A percentile compares a stretch with the other conserved stretches of the same genome.
phyloP scores from a whole-genome alignment of 148 eudicot species.

The Spergularia bocconei region DNA sequence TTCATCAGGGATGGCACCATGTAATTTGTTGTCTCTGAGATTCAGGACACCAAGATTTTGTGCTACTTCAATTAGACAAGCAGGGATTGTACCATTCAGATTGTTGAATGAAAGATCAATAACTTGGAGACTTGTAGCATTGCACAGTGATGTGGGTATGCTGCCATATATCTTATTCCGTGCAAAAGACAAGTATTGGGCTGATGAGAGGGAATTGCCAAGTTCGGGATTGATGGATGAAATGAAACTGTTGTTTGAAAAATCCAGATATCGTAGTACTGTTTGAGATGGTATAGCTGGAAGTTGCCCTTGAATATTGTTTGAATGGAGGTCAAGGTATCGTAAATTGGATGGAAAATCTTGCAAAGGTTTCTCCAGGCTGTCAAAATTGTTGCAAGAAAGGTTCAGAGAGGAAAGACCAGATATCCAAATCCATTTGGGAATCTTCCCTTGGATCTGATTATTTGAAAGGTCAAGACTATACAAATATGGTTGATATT shows the following conservation, averaged over 20 bases:
- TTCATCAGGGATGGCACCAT: constrained; percentile 9
- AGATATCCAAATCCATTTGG: constrained; percentile 15
- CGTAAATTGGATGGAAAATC: not conserved
- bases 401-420: not conserved
- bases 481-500: constrained; percentile 6
- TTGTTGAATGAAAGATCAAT: constrained; percentile 20
- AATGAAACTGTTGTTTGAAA: constrained; percentile 27
- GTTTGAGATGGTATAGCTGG: constrained; percentile 26
- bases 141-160: constrained; percentile 18
- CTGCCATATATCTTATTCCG: constrained; percentile 12
- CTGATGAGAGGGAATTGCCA: not conserved
- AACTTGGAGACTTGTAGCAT: not conserved
- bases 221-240: not conserved
- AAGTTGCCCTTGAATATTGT: constrained; percentile 38
- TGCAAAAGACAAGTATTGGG: constrained; percentile 20
- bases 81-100: constrained; percentile 13
- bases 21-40: constrained; percentile 18
- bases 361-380: constrained; percentile 26
- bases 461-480: constrained; percentile 30
- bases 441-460: constrained; percentile 19
- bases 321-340: constrained; percentile 45
- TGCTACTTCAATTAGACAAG: constrained; percentile 1
- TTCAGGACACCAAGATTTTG: not conserved
- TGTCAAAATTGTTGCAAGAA: constrained; percentile 20
- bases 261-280: not conserved